Percentiles rank a stretch among this genome's conserved stretches.
These are phyloP conservation scores for Hepatocystis sp. DNA, from an alignment of 169 alveolate genomes.

Conservation along the genomic window DNA sequence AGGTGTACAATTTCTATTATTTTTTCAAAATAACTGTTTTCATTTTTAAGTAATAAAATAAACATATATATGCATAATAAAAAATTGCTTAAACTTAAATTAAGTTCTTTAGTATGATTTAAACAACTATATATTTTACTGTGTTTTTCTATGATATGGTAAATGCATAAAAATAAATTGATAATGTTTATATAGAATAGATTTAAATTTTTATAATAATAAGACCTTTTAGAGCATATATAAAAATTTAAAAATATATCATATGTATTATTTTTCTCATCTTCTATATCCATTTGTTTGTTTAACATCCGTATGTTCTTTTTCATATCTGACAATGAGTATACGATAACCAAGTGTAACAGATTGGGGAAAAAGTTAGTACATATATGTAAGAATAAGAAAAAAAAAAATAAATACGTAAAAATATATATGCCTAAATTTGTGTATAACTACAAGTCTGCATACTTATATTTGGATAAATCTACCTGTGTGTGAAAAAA, in stretches of 20 bases:
- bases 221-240: slow-evolving; percentile 26
- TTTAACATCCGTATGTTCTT: slow-evolving; percentile 1
- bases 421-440: too few relatives aligned
- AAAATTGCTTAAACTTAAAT: slow-evolving; percentile 7
- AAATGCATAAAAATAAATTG: slow-evolving; percentile 30
- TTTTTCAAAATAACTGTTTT: slow-evolving; percentile 19
- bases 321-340: too few relatives aligned
- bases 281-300: not conserved
- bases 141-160: slow-evolving; percentile 21
- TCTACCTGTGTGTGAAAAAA: too few relatives aligned
- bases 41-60: slow-evolving; percentile 34
- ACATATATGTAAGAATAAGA: too few relatives aligned
- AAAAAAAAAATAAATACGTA: too few relatives aligned
- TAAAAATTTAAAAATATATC: slow-evolving; percentile 6
- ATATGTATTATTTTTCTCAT: not conserved
- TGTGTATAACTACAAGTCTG: too few relatives aligned
- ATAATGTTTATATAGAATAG: slow-evolving; percentile 29
- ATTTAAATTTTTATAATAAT: slow-evolving; percentile 28
- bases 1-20: slow-evolving; percentile 26
- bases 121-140: slow-evolving; percentile 24
- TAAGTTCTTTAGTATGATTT: slow-evolving; percentile 20
- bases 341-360: too few relatives aligned
- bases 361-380: too few relatives aligned
- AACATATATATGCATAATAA: slow-evolving; percentile 15
- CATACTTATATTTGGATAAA: too few relatives aligned